Evolutionary conservation across 2,329 filamentous ascomycete genomes (phyloP).

Genomic region (Fusarium duplospermum): DNA sequence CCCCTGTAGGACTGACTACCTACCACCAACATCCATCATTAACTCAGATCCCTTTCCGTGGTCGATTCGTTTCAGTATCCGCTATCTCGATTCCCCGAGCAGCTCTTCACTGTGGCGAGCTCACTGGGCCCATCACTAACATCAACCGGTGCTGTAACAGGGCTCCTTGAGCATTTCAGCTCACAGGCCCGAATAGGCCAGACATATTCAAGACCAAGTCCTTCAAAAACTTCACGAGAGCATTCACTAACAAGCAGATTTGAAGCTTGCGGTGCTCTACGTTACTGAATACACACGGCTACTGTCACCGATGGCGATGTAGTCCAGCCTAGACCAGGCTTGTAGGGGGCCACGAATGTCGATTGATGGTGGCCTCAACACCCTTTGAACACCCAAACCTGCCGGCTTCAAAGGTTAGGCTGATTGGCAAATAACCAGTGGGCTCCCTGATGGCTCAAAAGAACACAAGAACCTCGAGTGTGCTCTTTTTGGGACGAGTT

Average conservation of each 20-base stretch:
- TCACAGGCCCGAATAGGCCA: conserved; percentile 74
- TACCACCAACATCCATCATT: not conserved
- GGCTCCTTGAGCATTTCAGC: conserved; percentile 76
- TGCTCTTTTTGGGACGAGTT: conserved; percentile 64
- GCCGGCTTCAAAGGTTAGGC: conserved; percentile 45
- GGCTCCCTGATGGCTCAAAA: conserved; percentile 36
- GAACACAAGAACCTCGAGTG: conserved; percentile 64
- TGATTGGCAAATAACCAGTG: conserved; percentile 40
- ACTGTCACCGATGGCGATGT: conserved; percentile 85
- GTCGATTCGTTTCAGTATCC: not conserved
- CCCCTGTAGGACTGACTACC: not conserved
- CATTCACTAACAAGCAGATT: conserved; percentile 86
- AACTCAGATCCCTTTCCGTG: not conserved
- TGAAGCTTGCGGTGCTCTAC: conserved; percentile 83
- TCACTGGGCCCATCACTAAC: conserved; percentile 75
- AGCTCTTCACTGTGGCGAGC: conserved; percentile 25
- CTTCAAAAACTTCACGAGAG: conserved; percentile 61
- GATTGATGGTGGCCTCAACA: conserved; percentile 49
- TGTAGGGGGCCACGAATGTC: conserved; percentile 26
- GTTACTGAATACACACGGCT: conserved; percentile 79
- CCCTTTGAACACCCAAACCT: conserved; percentile 45
- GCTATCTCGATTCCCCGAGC: not conserved
- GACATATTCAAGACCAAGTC: conserved; percentile 60
- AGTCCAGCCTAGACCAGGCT: conserved; percentile 56
- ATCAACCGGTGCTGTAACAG: conserved; percentile 70